Evolutionary conservation across 176 grass and related monocot genomes (phyloP).

Genomic region (Eleusine indica): DNA sequence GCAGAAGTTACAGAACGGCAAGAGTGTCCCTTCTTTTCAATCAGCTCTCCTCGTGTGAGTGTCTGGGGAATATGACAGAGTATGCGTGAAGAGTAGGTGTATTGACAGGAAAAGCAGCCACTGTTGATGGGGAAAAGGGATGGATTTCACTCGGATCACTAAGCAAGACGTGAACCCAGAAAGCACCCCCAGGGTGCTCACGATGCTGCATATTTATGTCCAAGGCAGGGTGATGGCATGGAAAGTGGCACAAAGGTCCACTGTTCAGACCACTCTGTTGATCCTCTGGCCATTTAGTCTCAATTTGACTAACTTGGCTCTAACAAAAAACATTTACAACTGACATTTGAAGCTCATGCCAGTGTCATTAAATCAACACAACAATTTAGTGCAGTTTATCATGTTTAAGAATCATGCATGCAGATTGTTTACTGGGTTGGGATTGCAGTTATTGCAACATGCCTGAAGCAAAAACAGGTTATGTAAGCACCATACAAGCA

Average conservation of each 20-base stretch:
- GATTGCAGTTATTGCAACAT: conserved; percentile 4
- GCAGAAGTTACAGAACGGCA: background rate
- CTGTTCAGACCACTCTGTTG: conserved; percentile 16
- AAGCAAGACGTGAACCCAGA: conserved; percentile 41
- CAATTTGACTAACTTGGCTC: conserved; percentile 6
- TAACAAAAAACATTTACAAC: conserved; percentile 10
- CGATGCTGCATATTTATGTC: conserved; percentile 44
- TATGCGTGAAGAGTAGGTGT: conserved; percentile 43
- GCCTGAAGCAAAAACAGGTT: conserved; percentile 13
- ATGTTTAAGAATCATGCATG: conserved; percentile 22
- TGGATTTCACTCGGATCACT: conserved; percentile 38
- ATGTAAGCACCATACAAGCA: background rate
- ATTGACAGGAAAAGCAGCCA: conserved; percentile 41
- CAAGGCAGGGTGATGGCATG: conserved; percentile 27
- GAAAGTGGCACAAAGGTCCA: conserved; percentile 39
- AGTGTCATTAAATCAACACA: background rate
- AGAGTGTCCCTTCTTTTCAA: conserved; percentile 21
- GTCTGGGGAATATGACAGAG: conserved; percentile 54
- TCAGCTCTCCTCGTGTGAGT: conserved; percentile 9
- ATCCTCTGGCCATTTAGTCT: background rate
- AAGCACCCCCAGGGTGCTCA: conserved; percentile 29
- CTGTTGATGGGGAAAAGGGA: conserved; percentile 45
- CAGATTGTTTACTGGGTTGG: background rate
- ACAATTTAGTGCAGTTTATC: background rate
- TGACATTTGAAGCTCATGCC: background rate